Evolutionary conservation across 257 asterid species (phyloP).

Genomic region (Fraxinus cuspidata): DNA sequence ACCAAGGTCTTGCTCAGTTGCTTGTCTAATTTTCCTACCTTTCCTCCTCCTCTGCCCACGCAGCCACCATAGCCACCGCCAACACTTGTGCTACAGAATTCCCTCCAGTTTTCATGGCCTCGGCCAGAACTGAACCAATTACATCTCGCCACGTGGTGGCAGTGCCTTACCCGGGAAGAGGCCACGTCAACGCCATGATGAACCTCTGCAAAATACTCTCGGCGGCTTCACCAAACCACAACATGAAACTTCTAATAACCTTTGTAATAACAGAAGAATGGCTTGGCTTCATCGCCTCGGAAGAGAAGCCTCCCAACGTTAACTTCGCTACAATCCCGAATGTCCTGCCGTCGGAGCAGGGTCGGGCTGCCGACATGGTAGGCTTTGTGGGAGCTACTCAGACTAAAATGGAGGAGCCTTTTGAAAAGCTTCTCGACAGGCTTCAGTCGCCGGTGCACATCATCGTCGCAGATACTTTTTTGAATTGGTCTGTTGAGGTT

Average conservation of each 20-base stretch:
- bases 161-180: conserved; percentile 82
- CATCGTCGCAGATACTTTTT: conserved; percentile 47
- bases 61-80: neutral
- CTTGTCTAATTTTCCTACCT: too few relatives aligned
- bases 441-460: conserved; percentile 32
- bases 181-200: conserved; percentile 84
- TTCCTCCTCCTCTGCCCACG: too few relatives aligned
- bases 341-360: conserved; percentile 60
- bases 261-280: conserved; percentile 71
- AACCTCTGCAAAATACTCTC: conserved; percentile 54
- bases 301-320: conserved; percentile 45
- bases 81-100: neutral
- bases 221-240: conserved; percentile 12
- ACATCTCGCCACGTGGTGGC: conserved; percentile 56
- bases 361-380: conserved; percentile 53
- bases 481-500: conserved; percentile 58
- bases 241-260: conserved; percentile 45
- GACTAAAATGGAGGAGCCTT: conserved; percentile 66
- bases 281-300: conserved; percentile 62
- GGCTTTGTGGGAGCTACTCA: conserved; percentile 54
- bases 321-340: conserved; percentile 67
- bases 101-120: conserved; percentile 23
- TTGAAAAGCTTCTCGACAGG: conserved; percentile 52
- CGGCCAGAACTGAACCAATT: conserved; percentile 27
- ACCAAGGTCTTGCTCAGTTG: too few relatives aligned